phyloP scores from a whole-genome alignment of 352 stramenopile genomes.

The Phytophthora litchii region DNA sequence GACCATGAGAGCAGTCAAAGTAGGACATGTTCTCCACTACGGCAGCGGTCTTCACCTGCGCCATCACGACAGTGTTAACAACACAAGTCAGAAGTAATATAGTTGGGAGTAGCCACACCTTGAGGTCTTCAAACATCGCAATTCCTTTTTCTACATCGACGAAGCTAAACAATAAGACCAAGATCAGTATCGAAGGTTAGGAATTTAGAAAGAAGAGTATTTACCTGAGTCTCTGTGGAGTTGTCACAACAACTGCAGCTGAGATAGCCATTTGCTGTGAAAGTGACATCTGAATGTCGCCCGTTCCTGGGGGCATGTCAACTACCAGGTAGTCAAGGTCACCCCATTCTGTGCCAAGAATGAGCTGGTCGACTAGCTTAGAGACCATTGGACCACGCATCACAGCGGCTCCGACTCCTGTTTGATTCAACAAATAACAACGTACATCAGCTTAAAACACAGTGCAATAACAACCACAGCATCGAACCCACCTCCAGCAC shows the following conservation, averaged over 20 bases:
- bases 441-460: background rate
- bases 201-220: background rate
- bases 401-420: conserved; percentile 87
- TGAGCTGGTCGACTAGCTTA: conserved; percentile 97
- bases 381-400: conserved; percentile 99
- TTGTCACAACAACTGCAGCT: conserved; percentile 98
- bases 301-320: conserved; percentile 99
- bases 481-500: conserved; percentile 55
- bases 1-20: conserved; percentile 90
- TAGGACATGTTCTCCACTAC: conserved; percentile 99
- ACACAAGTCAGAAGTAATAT: background rate
- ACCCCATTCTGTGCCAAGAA: conserved; percentile 97
- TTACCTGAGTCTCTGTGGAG: conserved; percentile 95
- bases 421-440: background rate
- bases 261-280: conserved; percentile 98
- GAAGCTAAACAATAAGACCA: conserved; percentile 68
- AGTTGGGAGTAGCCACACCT: conserved; percentile 41
- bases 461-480: background rate
- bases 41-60: conserved; percentile 93
- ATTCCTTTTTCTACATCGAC: conserved; percentile 99
- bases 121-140: conserved; percentile 98
- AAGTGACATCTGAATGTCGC: conserved; percentile 99
- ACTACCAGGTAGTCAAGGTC: conserved; percentile 99
- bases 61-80: conserved; percentile 5
- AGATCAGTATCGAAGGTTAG: background rate